These are phyloP conservation scores for Fusarium nygamai DNA, from an alignment of 2,329 filamentous ascomycete genomes.

Conservation along the genomic window DNA sequence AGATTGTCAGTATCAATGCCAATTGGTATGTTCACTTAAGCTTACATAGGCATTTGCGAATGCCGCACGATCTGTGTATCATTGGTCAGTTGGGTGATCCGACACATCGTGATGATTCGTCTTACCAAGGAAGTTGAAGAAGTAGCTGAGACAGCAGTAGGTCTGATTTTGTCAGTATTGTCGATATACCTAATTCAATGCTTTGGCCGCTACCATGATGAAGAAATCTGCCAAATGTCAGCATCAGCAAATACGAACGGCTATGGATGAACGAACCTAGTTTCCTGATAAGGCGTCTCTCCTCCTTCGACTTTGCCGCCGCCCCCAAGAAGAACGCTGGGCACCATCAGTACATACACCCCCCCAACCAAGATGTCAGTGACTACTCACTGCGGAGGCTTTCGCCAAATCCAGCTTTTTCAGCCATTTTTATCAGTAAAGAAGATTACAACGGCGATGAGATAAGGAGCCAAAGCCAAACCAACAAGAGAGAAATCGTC, in stretches of 20 bases:
- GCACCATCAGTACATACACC: not conserved
- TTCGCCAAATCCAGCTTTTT: not conserved
- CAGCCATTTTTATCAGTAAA: not conserved
- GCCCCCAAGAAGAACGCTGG: conserved; percentile 13
- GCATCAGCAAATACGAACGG: fast-evolving
- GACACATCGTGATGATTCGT: fast-evolving
- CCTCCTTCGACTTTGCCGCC: conserved; percentile 33
- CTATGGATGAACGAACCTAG: conserved; percentile 28
- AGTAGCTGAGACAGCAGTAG: conserved; percentile 49
- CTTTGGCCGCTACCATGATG: conserved; percentile 36
- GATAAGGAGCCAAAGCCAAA: not conserved
- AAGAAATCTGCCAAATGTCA: conserved; percentile 43
- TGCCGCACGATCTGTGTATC: conserved; percentile 28
- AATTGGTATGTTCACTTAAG: too few species aligned
- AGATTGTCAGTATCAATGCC: not conserved
- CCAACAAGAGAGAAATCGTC: not conserved
- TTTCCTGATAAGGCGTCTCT: conserved; percentile 44
- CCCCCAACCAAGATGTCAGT: fast-evolving
- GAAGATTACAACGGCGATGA: not conserved
- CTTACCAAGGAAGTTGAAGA: conserved; percentile 53
- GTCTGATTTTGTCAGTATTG: conserved; percentile 27
- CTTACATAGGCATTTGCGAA: conserved; percentile 54
- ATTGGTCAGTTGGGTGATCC: not conserved
- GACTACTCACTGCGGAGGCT: not conserved
- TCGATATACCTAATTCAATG: fast-evolving